Conservation (phyloP, 2,329 filamentous ascomycete species). For the Fonsecaea monophora region DNA sequence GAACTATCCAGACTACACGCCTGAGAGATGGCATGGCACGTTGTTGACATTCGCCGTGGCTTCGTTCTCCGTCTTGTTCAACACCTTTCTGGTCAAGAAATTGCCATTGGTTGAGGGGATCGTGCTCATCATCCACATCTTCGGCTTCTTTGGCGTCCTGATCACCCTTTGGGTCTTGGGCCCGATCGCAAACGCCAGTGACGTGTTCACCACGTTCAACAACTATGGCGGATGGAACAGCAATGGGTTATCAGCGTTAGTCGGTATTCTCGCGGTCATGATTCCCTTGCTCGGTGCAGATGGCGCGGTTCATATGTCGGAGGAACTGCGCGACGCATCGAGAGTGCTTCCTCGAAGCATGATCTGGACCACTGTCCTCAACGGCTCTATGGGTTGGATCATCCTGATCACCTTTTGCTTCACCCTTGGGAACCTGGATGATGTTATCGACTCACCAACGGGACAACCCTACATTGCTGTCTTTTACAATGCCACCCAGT, state of each 20-base stretch:
- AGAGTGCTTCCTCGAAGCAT: slow-evolving; percentile 48
- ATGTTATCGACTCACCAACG: slow-evolving; percentile 44
- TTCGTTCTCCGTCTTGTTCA: slow-evolving; percentile 51
- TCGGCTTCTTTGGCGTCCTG: slow-evolving; percentile 52
- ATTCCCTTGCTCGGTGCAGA: slow-evolving; percentile 41
- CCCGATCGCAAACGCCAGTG: slow-evolving; percentile 46
- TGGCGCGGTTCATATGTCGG: slow-evolving; percentile 43
- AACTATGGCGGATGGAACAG: slow-evolving; percentile 50
- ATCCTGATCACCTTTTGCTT: slow-evolving; percentile 50
- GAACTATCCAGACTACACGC: slow-evolving; percentile 51
- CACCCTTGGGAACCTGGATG: slow-evolving; percentile 46
- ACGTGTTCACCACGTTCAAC: slow-evolving; percentile 51
- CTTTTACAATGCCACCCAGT: slow-evolving; percentile 47
- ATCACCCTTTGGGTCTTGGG: slow-evolving; percentile 54
- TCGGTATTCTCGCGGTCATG: slow-evolving; percentile 43
- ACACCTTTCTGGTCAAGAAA: slow-evolving; percentile 51
- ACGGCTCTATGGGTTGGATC: slow-evolving; percentile 48
- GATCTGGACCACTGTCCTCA: slow-evolving; percentile 47
- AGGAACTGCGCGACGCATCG: slow-evolving; percentile 50
- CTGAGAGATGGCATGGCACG: slow-evolving; percentile 54
- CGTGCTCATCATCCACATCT: slow-evolving; percentile 52
- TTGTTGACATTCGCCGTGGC: slow-evolving; percentile 52
- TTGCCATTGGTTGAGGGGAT: slow-evolving; percentile 51
- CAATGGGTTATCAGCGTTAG: slow-evolving; percentile 41
- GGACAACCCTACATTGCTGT: slow-evolving; percentile 49